These are phyloP conservation scores for Zygosaccharomyces bailii DNA, from an alignment of 805 yeast species.

Conservation along the genomic window DNA sequence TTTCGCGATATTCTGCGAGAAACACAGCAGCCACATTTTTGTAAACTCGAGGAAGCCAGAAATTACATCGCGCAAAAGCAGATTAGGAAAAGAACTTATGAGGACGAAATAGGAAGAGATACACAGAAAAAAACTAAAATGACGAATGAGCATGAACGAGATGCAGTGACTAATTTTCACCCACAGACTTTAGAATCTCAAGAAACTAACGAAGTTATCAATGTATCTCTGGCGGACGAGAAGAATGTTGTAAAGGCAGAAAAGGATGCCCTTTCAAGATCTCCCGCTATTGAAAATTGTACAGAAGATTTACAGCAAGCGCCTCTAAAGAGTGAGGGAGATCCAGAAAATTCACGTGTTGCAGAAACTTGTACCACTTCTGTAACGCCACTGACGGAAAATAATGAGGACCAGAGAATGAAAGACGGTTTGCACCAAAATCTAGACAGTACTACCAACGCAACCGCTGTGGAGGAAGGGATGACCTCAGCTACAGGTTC, in stretches of 20 bases:
- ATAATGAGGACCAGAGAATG: neutral
- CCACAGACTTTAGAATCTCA: neutral
- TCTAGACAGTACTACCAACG: neutral
- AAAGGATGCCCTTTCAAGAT: no score
- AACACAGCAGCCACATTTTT: slow-evolving; percentile 18
- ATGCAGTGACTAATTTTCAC: no score
- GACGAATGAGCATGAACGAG: neutral
- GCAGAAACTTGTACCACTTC: neutral
- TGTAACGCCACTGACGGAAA: neutral
- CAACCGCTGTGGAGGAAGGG: neutral
- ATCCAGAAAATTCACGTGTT: no score
- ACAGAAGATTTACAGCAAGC: neutral
- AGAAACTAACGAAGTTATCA: neutral
- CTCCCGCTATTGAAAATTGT: no score
- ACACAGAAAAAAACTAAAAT: slow-evolving; percentile 14
- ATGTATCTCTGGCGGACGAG: no score
- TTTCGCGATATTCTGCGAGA: slow-evolving; percentile 14
- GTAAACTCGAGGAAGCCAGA: slow-evolving; percentile 25
- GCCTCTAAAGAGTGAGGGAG: no score
- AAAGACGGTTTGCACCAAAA: neutral
- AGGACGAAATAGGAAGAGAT: slow-evolving; percentile 12
- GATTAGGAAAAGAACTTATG: slow-evolving; percentile 18
- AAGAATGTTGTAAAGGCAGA: no score
- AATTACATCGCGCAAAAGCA: slow-evolving; percentile 16
- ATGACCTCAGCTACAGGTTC: neutral